These are phyloP conservation scores for Metschnikowia drakensbergensis DNA, from an alignment of 805 yeast genomes.

Conservation along the genomic window DNA sequence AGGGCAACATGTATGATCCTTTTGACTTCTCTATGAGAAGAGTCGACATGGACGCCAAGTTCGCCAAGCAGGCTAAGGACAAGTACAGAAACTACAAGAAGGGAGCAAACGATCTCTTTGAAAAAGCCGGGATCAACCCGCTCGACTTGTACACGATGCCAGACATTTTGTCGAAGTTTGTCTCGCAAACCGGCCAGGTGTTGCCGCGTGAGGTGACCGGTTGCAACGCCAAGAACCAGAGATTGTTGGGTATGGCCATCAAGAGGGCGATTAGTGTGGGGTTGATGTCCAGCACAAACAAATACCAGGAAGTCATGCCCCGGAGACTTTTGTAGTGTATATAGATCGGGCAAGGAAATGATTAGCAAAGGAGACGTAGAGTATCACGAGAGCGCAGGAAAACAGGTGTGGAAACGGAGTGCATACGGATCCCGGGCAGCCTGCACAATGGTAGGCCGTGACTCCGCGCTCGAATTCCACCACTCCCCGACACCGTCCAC, in stretches of 20 bases:
- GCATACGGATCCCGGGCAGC: neutral
- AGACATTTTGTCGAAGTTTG: slow-evolving; percentile 57
- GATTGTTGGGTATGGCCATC: slow-evolving; percentile 67
- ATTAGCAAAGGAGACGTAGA: neutral
- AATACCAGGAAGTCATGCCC: slow-evolving; percentile 48
- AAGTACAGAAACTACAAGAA: slow-evolving; percentile 20
- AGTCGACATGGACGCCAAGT: slow-evolving; percentile 44
- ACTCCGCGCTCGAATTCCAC: neutral
- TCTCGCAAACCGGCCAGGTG: slow-evolving; percentile 73
- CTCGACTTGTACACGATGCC: slow-evolving; percentile 71
- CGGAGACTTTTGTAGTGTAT: slow-evolving; percentile 29
- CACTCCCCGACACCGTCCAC: neutral
- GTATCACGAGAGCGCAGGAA: too few species aligned
- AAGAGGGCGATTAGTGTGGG: slow-evolving; percentile 81
- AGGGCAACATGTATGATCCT: slow-evolving; percentile 67
- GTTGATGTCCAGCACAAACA: slow-evolving; percentile 69
- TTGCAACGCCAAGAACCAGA: slow-evolving; percentile 62
- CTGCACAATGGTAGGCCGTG: slow-evolving; percentile 3
- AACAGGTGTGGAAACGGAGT: neutral
- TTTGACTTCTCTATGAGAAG: slow-evolving; percentile 70
- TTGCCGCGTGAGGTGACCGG: slow-evolving; percentile 71
- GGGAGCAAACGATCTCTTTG: slow-evolving; percentile 29
- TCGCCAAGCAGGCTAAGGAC: slow-evolving; percentile 19
- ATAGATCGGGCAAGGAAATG: neutral
- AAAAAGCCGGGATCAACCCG: slow-evolving; percentile 57